Evolutionary conservation across 495 filamentous ascomycete genomes (phyloP).

Genomic region (Xylaria grammica): DNA sequence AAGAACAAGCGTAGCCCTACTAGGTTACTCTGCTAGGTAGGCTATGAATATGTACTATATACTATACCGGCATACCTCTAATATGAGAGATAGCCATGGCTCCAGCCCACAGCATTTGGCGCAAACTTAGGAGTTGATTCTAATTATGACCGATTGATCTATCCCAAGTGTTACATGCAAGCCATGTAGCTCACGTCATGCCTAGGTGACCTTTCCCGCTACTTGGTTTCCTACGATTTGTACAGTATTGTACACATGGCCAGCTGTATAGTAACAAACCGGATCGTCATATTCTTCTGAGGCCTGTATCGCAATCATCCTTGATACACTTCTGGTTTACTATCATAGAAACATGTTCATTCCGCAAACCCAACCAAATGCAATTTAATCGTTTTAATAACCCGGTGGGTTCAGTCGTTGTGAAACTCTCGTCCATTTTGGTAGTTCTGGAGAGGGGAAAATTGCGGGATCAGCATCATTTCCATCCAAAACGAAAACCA

Average conservation of each 20-base stretch:
- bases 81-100: background rate
- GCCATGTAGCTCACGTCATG: slow-evolving; percentile 6
- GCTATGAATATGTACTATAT: slow-evolving; percentile 4
- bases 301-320: slow-evolving; percentile 2
- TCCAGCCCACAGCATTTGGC: background rate
- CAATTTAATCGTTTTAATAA: slow-evolving; percentile 62
- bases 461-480: slow-evolving; percentile 28
- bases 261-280: background rate
- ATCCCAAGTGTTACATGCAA: background rate
- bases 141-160: background rate
- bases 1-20: too few relatives aligned
- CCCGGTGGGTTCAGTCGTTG: slow-evolving; percentile 93
- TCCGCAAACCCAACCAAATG: background rate
- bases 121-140: background rate
- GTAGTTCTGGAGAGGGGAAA: slow-evolving; percentile 65
- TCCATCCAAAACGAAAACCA: background rate
- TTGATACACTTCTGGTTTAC: background rate
- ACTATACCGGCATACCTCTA: background rate
- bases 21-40: background rate
- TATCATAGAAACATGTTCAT: background rate
- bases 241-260: slow-evolving; percentile 24
- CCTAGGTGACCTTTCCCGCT: background rate
- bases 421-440: slow-evolving; percentile 95
- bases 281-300: background rate
- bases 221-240: background rate